Base-by-base conservation (phyloP, 148 eudicot genomes). In the Nyssa sinensis region DNA sequence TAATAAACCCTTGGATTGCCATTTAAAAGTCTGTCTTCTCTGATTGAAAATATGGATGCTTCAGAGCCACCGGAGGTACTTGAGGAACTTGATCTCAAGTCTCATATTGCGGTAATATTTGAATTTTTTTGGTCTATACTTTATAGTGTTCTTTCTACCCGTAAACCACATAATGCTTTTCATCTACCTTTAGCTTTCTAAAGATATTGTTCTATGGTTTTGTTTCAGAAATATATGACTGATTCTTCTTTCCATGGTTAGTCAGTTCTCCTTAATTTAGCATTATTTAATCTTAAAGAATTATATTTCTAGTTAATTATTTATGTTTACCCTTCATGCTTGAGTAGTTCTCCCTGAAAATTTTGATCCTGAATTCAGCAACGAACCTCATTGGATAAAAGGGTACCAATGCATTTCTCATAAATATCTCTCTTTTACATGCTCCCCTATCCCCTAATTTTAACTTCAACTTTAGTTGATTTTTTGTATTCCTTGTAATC, bases 221-320 rank as follows among this genome's bases (percentile, higher is more conserved):
- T 51, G 5, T 69, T 49, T 12, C 62, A 47, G 72, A 69, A 7
- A 55, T 34, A n/a, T 19, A 70, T 34, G 64, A 31, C 73, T 70
- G 35, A 28, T 37, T 39, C 34, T 59, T 60, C 32, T 16, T 72
- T 72, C 34, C n/a, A 61, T 16, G 33, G 57, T 60, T 37, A 72
- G 57, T 60, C 37, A 72, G 55, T 24, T 49, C 34, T 21, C 25
- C 44, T 27, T 9, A 12, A 41, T 7, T 37, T 41, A 41, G 31
- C n/a, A n/a, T 37, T 66, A 37, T 39, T 5, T 1, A 29, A 24
- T 41, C 4, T 37, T 41, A 41, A 55, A 37, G 41, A 37, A 37
- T 4, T 37, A 4, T 37, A 37, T 37, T 37, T 8, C 4, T 37
- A 8, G 41, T 37, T 37, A 13, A 2, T 13, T 55, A n/a, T 49